Conservation (phyloP, 148 eudicot genomes). For the Rhododendron ferrugineum region DNA sequence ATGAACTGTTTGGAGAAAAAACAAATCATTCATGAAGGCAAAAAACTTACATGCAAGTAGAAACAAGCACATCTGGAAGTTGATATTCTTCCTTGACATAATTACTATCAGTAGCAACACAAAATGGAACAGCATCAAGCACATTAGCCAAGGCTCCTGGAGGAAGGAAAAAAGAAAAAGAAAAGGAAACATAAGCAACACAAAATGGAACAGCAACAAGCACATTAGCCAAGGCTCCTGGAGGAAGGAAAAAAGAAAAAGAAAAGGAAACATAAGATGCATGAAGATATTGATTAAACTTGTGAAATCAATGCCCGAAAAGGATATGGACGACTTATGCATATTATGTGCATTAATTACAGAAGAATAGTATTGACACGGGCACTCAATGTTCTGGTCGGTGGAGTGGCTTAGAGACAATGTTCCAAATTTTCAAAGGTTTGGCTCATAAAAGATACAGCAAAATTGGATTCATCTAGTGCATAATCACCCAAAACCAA, state of each 20-base stretch:
- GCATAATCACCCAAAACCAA: background rate
- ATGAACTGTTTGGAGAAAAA: background rate
- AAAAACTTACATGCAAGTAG: slow-evolving; percentile 61
- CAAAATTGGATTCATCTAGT: background rate
- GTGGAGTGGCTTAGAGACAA: background rate
- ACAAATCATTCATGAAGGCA: background rate
- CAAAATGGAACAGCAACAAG: slow-evolving; percentile 59
- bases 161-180: slow-evolving; percentile 3
- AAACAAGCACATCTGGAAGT: slow-evolving; percentile 88
- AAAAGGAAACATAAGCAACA: slow-evolving; percentile 35
- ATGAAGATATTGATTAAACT: background rate
- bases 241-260: slow-evolving; percentile 10
- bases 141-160: slow-evolving; percentile 82
- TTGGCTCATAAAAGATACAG: background rate
- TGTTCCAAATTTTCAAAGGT: background rate
- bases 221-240: slow-evolving; percentile 85
- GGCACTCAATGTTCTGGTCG: background rate
- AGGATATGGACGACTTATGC: background rate
- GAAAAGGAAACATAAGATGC: background rate
- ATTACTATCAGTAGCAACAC: slow-evolving; percentile 40
- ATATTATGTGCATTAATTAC: background rate
- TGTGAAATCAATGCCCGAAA: background rate
- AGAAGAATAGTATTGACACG: background rate
- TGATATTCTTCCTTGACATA: slow-evolving; percentile 62
- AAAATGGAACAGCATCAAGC: slow-evolving; percentile 63